phyloP scores from a whole-genome alignment of 108 stramenopile species.

The Cyclotella cryptica region DNA sequence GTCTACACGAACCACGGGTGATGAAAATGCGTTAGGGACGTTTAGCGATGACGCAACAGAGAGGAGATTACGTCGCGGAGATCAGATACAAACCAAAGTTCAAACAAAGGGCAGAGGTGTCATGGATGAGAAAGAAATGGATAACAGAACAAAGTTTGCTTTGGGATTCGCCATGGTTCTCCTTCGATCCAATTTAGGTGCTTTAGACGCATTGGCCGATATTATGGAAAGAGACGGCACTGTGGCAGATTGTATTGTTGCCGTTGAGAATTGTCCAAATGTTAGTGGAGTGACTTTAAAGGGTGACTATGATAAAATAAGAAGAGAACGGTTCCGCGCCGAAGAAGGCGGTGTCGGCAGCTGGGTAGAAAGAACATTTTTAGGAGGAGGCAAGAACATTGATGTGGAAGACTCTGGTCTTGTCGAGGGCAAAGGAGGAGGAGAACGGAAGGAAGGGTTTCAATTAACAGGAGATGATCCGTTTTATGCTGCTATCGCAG shows the following conservation, averaged over 20 bases:
- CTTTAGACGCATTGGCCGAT: slow-evolving; percentile 78
- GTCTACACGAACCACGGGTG: slow-evolving; percentile 2
- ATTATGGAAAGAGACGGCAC: slow-evolving; percentile 78
- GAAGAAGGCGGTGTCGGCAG: slow-evolving; percentile 61
- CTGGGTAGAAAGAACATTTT: slow-evolving; percentile 50
- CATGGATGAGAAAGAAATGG: slow-evolving; percentile 75
- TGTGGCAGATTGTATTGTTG: slow-evolving; percentile 78
- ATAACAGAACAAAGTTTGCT: slow-evolving; percentile 79
- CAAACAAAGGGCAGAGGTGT: slow-evolving; percentile 18
- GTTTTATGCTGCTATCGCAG: slow-evolving; percentile 73
- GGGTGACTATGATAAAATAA: slow-evolving; percentile 68
- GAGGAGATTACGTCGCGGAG: slow-evolving; percentile 39
- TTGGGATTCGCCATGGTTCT: slow-evolving; percentile 84
- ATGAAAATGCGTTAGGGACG: slow-evolving; percentile 11
- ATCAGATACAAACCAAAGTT: slow-evolving; percentile 1
- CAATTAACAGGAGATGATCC: slow-evolving; percentile 82
- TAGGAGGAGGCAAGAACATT: slow-evolving; percentile 61
- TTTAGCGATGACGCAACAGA: slow-evolving; percentile 47
- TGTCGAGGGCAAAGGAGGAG: slow-evolving; percentile 80
- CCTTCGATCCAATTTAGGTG: slow-evolving; percentile 75
- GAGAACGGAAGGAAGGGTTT: slow-evolving; percentile 53
- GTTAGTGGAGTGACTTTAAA: slow-evolving; percentile 60
- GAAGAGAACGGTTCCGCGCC: slow-evolving; percentile 57
- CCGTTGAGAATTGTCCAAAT: slow-evolving; percentile 75
- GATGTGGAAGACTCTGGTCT: slow-evolving; percentile 70